Conservation (phyloP, 768 basidiomycete species). For the Clavulina sp. region DNA sequence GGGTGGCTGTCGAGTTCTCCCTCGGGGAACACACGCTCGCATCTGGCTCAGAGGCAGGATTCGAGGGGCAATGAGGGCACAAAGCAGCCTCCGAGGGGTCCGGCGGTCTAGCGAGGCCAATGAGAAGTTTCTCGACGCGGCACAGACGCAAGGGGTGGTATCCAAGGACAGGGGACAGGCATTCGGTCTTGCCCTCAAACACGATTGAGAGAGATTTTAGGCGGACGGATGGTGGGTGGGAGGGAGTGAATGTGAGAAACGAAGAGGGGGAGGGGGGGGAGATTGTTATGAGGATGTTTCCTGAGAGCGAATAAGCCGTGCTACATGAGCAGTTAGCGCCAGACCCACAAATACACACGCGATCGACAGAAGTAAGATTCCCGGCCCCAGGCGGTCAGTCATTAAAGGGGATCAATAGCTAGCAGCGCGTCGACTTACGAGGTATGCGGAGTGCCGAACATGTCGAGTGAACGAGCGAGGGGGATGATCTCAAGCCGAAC, state of each 20-base stretch:
- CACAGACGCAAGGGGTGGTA: slow-evolving; percentile 57
- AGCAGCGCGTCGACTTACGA: slow-evolving; percentile 30
- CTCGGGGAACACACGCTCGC: slow-evolving; percentile 10
- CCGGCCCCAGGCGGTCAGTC: neutral
- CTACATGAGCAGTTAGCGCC: slow-evolving; percentile 30
- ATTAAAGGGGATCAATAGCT: slow-evolving; percentile 3
- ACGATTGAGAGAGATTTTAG: slow-evolving; percentile 55
- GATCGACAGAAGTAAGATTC: too few relatives aligned
- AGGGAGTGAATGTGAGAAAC: slow-evolving; percentile 22
- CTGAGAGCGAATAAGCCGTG: slow-evolving; percentile 74
- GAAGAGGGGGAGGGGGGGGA: slow-evolving; percentile 24
- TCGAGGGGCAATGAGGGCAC: too few relatives aligned
- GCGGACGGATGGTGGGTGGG: slow-evolving; percentile 15
- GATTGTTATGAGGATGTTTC: slow-evolving; percentile 52
- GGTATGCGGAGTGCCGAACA: slow-evolving; percentile 51
- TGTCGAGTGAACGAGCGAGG: slow-evolving; percentile 35
- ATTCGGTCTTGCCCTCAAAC: slow-evolving; percentile 78
- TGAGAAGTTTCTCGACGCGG: slow-evolving; percentile 45
- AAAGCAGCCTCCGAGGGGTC: too few relatives aligned
- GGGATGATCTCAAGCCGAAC: slow-evolving; percentile 49
- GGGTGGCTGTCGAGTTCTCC: slow-evolving; percentile 39
- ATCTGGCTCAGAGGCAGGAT: too few relatives aligned
- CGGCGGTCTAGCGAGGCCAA: slow-evolving; percentile 35
- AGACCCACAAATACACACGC: too few relatives aligned
- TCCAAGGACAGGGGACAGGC: slow-evolving; percentile 41